Conservation (phyloP, 768 basidiomycete genomes). For the Epithele typhae region DNA sequence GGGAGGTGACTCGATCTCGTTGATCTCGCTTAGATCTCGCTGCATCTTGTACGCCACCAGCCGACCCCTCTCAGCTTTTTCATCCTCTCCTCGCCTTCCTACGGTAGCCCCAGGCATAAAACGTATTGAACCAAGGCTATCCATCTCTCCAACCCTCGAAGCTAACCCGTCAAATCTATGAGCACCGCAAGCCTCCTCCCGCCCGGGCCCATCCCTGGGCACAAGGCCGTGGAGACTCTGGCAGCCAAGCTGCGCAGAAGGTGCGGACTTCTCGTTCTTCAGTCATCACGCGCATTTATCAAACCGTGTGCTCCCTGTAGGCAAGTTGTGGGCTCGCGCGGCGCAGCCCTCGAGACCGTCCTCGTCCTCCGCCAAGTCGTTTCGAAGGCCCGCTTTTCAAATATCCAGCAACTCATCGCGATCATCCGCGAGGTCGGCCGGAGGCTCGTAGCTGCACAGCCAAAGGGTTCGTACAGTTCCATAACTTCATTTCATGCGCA, state of each 20-base stretch:
- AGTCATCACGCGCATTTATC: too few species aligned
- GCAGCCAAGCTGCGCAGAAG: constrained; percentile 68
- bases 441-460: constrained; percentile 84
- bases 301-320: constrained; percentile 33
- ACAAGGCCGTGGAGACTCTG: constrained; percentile 62
- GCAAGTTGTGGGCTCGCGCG: constrained; percentile 87
- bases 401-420: constrained; percentile 78
- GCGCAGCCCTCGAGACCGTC: constrained; percentile 86
- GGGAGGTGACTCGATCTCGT: neutral
- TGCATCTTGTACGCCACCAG: neutral
- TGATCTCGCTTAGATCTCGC: neutral
- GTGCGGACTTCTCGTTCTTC: constrained; percentile 30
- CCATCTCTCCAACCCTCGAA: neutral
- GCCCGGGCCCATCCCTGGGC: constrained; percentile 33
- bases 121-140: neutral
- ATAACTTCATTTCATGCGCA: too few species aligned
- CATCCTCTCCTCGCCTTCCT: neutral
- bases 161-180: constrained; percentile 32
- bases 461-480: constrained; percentile 73
- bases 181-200: constrained; percentile 35
- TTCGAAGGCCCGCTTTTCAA: constrained; percentile 78
- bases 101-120: neutral
- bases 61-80: neutral
- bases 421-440: constrained; percentile 78
- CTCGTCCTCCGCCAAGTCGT: constrained; percentile 87